Percentiles rank a stretch among this genome's conserved stretches.
These are phyloP conservation scores for Parmelia sp. DNA, from an alignment of 495 filamentous ascomycete species.

Conservation along the genomic window DNA sequence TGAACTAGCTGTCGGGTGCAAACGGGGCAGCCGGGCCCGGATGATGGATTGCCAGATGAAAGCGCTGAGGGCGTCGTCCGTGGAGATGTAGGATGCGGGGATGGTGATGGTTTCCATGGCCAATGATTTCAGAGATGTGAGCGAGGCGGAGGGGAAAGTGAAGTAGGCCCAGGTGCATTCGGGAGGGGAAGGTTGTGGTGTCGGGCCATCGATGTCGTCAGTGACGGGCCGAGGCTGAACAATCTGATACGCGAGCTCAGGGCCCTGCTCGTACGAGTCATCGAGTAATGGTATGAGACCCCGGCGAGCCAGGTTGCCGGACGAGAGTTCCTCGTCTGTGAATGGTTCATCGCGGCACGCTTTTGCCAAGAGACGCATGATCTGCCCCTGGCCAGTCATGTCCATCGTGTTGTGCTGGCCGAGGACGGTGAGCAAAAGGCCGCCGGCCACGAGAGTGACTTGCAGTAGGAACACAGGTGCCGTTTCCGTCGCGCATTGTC, in stretches of 20 bases:
- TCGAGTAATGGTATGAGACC: conserved; percentile 40
- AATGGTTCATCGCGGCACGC: conserved; percentile 44
- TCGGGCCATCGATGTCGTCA: conserved; percentile 3
- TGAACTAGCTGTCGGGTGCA: conserved; percentile 28
- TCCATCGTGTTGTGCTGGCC: conserved; percentile 49
- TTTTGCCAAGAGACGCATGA: conserved; percentile 49
- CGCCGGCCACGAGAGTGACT: conserved; percentile 46
- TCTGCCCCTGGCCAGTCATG: conserved; percentile 45
- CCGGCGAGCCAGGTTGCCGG: conserved; percentile 41
- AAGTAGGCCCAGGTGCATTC: conserved; percentile 41
- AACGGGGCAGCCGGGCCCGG: conserved; percentile 38
- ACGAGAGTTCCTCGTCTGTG: conserved; percentile 38
- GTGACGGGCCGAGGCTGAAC: conserved; percentile 16
- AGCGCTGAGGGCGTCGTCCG: conserved; percentile 48
- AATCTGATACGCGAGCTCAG: conserved; percentile 33
- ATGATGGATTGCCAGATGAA: conserved; percentile 48
- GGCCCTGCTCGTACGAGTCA: conserved; percentile 30
- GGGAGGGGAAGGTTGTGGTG: conserved; percentile 21
- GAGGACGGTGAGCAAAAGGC: conserved; percentile 43
- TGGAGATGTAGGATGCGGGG: conserved; percentile 32
- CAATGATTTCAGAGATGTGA: conserved; percentile 38
- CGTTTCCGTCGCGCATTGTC: conserved; percentile 24
- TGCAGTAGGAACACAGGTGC: conserved; percentile 47
- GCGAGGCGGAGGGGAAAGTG: conserved; percentile 30
- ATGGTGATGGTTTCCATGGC: conserved; percentile 32